Conservation (phyloP, 2,329 filamentous ascomycete species). For the Chrysosporium keratinophilum region DNA sequence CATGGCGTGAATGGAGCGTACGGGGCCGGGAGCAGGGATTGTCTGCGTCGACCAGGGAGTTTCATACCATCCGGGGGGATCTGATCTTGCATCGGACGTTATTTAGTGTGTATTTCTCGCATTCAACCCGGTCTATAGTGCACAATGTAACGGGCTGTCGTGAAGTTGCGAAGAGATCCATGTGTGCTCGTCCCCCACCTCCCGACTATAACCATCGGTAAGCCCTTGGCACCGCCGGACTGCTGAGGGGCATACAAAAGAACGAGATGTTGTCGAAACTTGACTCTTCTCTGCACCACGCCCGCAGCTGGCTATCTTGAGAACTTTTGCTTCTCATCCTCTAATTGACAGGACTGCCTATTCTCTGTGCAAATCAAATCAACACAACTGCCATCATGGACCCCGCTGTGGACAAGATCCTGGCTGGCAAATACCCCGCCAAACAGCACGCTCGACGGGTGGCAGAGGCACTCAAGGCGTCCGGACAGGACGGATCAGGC, state of each 20-base stretch:
- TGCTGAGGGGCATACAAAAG: constrained; percentile 2
- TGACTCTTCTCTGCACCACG: background rate
- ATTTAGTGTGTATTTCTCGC: background rate
- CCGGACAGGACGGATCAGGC: constrained; percentile 55
- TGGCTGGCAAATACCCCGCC: constrained; percentile 60
- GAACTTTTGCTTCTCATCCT: background rate
- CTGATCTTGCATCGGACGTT: background rate
- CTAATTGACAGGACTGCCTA: background rate
- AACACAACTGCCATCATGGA: constrained; percentile 11
- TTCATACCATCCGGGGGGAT: background rate
- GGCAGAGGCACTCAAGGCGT: constrained; percentile 60
- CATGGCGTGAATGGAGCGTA: background rate
- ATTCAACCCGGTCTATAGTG: background rate
- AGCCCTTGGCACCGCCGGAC: background rate
- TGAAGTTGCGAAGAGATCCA: background rate
- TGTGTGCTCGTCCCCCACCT: background rate
- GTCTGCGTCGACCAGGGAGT: background rate
- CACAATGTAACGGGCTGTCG: background rate
- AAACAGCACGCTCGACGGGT: constrained; percentile 79
- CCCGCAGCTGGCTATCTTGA: too few relatives aligned
- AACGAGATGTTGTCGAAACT: background rate
- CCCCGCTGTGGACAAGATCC: constrained; percentile 29
- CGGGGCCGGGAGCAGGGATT: background rate
- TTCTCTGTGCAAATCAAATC: background rate
- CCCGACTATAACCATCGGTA: constrained; percentile 6